Evolutionary conservation across 352 stramenopile species (phyloP), one percentile per base, ranked within the genome.

Genomic region (Pythium brachiatum): DNA sequence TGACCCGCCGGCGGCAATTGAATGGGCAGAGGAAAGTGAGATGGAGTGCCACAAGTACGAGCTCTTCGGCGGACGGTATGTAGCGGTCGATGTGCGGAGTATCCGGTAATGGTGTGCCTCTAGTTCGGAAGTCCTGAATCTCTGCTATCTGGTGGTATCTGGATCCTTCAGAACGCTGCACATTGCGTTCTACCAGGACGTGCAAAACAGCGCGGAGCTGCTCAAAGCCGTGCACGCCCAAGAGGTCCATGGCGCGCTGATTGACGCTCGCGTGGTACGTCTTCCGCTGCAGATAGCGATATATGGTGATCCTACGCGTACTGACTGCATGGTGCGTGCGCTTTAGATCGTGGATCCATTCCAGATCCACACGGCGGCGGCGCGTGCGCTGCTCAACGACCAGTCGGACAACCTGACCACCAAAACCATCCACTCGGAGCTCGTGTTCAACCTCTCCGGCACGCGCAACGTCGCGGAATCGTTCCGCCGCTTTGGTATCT

Each of bases 371-470:
- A 72, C 82, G 25, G 84, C 86, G 5, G 83, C 80, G n/a, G 73
- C 82, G 38, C 82, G 86, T 26, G 78, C 78, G 41, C 71, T 95
- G 38, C 70, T 89, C n/a, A 89, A 78, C 44, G 81, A 89, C 46
- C 74, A 79, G 53, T 74, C 70, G 11, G 70, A 58, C 38, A 74
- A 72, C 36, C 48, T 92, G 59, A 91, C 79, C 18, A 90, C 86
- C 57, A 89, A 86, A 67, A 89, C 74, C 48, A 54, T 95, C 53
- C 86, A 95, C 63, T 72, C 83, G 8, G 86, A 95, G 73, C 69
- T 95, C 20, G 84, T 95, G 51, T 95, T 93, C 66, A 93, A 92
- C 66, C 78, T 95, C 62, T 90, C 86, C 7, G 83, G 83, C 32
- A 88, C 82, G 46, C 83, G 84, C 68, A 93, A 95, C 58, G 82